Evolutionary conservation across 139 green algal species (phyloP), one percentile per base, ranked within the genome.

Genomic region (Tetratostichococcus sp.): DNA sequence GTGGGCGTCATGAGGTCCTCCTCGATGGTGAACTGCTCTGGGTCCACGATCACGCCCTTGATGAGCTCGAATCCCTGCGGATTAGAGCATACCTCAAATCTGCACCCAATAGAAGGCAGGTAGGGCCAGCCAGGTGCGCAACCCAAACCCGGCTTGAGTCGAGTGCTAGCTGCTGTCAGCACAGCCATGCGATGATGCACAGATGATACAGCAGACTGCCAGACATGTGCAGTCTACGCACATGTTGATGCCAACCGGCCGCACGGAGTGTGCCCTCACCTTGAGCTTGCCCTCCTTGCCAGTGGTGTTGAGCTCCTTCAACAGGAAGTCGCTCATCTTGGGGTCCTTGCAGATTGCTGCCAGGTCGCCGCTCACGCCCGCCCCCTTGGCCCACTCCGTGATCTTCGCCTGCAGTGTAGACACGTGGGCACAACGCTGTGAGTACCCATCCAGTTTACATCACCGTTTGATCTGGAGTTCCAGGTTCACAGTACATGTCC

Each of bases 271-370:
- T 8, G 2, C 14, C 50, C 68, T 67, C 58, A 85, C 85, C 86
- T 95, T 95, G 31, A 98, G 85, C 80, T 92, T 93, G 72, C 83
- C 89, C 50, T 86, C 93, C 81, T 97, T 97, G 76, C 72, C 94
- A 19, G 85, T 88, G 6, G 74, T 67, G 4, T 76, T 85, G 28
- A 94, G 80, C 39, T 80, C 67, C 22, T 77, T 67, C 43, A 91
- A 76, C 57, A 93, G 50, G 33, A 69, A 77, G 30, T 81, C 50
- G 21, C 79, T 75, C 16, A 86, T 75, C 30, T 75, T 71, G 0
- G 70, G 6, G 39, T 86, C 34, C 59, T 65, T 62, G 78, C 75
- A 86, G 34, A 91, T 35, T 34, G 76, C 77, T 23, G 74, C 62
- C 22, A 81, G 76, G 35, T 71, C 42, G 3, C 35, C 71, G 33